Conservation (phyloP, 345 rosid species). For the Cardamine resedifolia region DNA sequence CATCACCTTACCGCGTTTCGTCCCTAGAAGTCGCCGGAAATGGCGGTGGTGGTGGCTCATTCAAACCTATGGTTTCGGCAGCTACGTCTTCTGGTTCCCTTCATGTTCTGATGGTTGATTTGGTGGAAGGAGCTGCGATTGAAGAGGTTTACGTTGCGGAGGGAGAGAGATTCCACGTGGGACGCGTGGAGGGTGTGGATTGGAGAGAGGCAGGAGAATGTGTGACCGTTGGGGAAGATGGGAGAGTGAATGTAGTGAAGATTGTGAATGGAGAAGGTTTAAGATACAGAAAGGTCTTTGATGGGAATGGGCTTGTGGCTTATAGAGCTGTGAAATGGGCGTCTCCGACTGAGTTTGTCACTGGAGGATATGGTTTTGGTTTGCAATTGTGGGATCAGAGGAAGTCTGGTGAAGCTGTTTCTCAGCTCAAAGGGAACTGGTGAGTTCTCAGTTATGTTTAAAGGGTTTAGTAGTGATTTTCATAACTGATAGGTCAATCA, state of each 20-base stretch:
- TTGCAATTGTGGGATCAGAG: conserved; percentile 92
- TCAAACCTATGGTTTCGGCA: conserved; percentile 51
- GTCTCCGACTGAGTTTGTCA: conserved; percentile 77
- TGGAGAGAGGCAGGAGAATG: conserved; percentile 62
- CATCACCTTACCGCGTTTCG: conserved; percentile 62
- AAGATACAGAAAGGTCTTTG: conserved; percentile 52
- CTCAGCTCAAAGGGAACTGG: conserved; percentile 78
- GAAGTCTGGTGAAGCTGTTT: conserved; percentile 66
- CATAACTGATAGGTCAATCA: neutral
- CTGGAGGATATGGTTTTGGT: conserved; percentile 84
- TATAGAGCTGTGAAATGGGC: conserved; percentile 85
- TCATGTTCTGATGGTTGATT: conserved; percentile 45
- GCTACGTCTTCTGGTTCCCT: conserved; percentile 60
- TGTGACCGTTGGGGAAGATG: conserved; percentile 66
- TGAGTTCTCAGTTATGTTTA: conserved; percentile 35
- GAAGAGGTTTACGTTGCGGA: conserved; percentile 41
- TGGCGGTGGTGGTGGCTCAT: conserved; percentile 29
- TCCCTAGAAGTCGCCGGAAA: conserved; percentile 48
- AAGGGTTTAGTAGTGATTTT: neutral
- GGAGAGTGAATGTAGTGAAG: conserved; percentile 52
- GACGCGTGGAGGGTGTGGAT: conserved; percentile 63
- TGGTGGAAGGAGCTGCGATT: conserved; percentile 36
- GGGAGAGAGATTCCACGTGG: conserved; percentile 48
- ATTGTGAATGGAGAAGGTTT: conserved; percentile 41
- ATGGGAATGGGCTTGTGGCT: conserved; percentile 71